phyloP scores from a whole-genome alignment of 495 filamentous ascomycete genomes.

The Lepidopterella palustris region DNA sequence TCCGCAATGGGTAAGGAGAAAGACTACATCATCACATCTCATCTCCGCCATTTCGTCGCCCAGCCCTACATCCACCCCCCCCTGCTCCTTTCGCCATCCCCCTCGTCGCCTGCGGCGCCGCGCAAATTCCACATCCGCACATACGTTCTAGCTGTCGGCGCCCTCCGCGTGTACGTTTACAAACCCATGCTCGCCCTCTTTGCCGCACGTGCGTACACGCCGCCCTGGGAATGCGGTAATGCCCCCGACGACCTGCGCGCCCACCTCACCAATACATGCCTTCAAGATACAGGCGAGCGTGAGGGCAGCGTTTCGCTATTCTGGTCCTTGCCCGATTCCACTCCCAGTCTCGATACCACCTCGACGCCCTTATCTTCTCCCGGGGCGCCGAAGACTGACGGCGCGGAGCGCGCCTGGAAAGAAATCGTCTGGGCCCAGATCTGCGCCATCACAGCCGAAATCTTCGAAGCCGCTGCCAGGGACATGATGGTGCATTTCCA shows the following conservation, averaged over 20 bases:
- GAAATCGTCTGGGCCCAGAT: slow-evolving; percentile 66
- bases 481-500: slow-evolving; percentile 88
- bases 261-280: slow-evolving; percentile 91
- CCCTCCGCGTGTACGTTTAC: slow-evolving; percentile 79
- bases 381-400: not conserved
- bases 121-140: slow-evolving; percentile 93
- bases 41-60: slow-evolving; percentile 90
- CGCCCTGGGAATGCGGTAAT: slow-evolving; percentile 34
- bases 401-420: slow-evolving; percentile 42
- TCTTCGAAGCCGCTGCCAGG: slow-evolving; percentile 77
- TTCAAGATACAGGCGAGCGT: slow-evolving; percentile 56
- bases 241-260: slow-evolving; percentile 47
- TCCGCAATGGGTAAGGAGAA: slow-evolving; percentile 25
- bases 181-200: slow-evolving; percentile 88
- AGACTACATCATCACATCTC: slow-evolving; percentile 71
- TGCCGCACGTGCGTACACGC: slow-evolving; percentile 59
- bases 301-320: slow-evolving; percentile 62
- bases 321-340: slow-evolving; percentile 52
- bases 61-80: slow-evolving; percentile 95
- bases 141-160: slow-evolving; percentile 76
- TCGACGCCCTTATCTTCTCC: not conserved
- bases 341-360: not conserved
- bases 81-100: slow-evolving; percentile 54
- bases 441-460: slow-evolving; percentile 58
- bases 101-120: slow-evolving; percentile 39